A percentile compares a stretch with the other conserved stretches of the same genome.
phyloP scores from a whole-genome alignment of 2,329 filamentous ascomycete species.

The Curvularia lunata region DNA sequence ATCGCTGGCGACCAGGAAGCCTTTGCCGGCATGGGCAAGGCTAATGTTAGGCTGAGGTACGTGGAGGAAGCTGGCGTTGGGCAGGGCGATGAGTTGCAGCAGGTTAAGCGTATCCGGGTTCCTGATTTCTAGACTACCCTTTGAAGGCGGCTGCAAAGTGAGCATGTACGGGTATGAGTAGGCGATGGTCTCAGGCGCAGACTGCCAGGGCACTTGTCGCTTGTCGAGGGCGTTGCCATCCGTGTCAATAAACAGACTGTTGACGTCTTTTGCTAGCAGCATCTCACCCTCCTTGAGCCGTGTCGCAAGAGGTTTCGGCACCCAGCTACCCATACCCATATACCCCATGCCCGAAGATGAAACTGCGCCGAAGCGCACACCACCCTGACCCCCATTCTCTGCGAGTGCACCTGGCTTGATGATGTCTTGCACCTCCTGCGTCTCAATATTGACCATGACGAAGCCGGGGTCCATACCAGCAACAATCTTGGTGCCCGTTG shows the following conservation, averaged over 20 bases:
- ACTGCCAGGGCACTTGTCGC: conserved; percentile 88
- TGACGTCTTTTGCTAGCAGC: conserved; percentile 95
- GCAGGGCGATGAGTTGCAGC: conserved; percentile 82
- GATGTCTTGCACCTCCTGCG: conserved; percentile 76
- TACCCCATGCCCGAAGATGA: conserved; percentile 92
- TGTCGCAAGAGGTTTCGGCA: conserved; percentile 86
- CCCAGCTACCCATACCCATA: conserved; percentile 90
- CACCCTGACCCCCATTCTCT: conserved; percentile 68
- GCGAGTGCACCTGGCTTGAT: conserved; percentile 76
- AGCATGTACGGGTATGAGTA: conserved; percentile 97
- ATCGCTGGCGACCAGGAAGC: conserved; percentile 91
- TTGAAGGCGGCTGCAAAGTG: conserved; percentile 80
- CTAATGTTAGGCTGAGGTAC: conserved; percentile 93
- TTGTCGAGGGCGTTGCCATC: conserved; percentile 82
- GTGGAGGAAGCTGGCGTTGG: conserved; percentile 82
- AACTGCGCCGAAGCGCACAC: conserved; percentile 80
- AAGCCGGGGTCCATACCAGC: conserved; percentile 93
- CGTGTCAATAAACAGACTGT: conserved; percentile 88
- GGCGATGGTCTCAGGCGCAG: conserved; percentile 86
- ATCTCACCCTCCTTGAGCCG: conserved; percentile 83
- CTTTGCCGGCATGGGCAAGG: conserved; percentile 93
- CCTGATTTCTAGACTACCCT: conserved; percentile 85
- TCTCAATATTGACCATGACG: conserved; percentile 83
- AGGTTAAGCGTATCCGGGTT: conserved; percentile 92
- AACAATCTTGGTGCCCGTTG: conserved; percentile 81